Conservation (phyloP, 208 protist genomes). For the Wallacemonas sp. region DNA sequence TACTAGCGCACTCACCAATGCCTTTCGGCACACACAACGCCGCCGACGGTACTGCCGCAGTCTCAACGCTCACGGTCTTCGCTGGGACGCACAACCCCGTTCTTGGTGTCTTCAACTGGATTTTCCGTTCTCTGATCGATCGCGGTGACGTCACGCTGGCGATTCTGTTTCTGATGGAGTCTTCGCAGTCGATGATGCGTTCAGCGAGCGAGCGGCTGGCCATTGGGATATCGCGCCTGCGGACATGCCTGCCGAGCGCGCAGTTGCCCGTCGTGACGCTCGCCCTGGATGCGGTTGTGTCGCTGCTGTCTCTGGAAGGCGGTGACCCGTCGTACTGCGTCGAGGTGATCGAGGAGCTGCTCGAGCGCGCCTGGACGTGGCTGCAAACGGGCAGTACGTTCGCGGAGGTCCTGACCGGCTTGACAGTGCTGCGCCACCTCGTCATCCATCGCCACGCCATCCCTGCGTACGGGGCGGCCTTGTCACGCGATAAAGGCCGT, state of each 20-base stretch:
- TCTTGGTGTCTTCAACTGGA: slow-evolving; percentile 26
- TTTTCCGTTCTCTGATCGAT: slow-evolving; percentile 48
- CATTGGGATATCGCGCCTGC: slow-evolving; percentile 65
- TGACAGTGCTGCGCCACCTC: slow-evolving; percentile 62
- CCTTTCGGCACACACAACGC: neutral
- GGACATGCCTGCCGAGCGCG: slow-evolving; percentile 51
- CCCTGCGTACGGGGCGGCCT: slow-evolving; percentile 31
- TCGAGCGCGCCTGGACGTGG: slow-evolving; percentile 47
- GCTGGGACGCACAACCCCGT: neutral
- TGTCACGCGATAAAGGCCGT: slow-evolving; percentile 28
- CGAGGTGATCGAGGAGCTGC: slow-evolving; percentile 50
- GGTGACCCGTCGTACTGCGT: slow-evolving; percentile 45
- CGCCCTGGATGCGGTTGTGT: slow-evolving; percentile 72
- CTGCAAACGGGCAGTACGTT: slow-evolving; percentile 42
- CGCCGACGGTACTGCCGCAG: neutral
- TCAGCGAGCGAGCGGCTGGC: slow-evolving; percentile 53
- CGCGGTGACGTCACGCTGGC: slow-evolving; percentile 57
- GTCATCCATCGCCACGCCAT: slow-evolving; percentile 17
- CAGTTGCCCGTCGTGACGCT: slow-evolving; percentile 57
- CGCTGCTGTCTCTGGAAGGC: slow-evolving; percentile 47
- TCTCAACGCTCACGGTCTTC: slow-evolving; percentile 10
- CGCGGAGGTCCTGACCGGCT: slow-evolving; percentile 53
- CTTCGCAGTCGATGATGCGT: slow-evolving; percentile 41
- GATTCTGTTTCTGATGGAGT: slow-evolving; percentile 71
- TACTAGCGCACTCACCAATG: too few species aligned